Evolutionary conservation across 768 basidiomycete genomes (phyloP), one percentile per base, ranked within the genome.

Genomic region (Collybia mongolica): DNA sequence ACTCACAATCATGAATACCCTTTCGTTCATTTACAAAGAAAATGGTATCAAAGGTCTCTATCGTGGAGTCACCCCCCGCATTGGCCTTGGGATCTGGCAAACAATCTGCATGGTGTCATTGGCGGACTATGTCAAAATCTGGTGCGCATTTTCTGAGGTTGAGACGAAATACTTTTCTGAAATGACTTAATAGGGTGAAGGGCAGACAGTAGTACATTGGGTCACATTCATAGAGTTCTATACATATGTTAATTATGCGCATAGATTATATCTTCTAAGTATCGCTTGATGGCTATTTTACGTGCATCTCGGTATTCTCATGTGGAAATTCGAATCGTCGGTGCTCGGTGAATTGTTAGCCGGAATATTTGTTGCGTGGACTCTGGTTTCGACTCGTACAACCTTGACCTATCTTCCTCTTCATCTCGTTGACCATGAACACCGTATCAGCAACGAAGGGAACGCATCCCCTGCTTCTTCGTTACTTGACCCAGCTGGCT

Each of bases 81-180:
- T 99, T 61, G 97, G 84, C 54, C 83, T 99, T 53, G 94, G 96
- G 53, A 81, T 96, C 65, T 97, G 93, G 93, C 93, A 97, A 72
- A 97, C 93, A 6, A 79, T 98, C 58, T 99, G 97, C 79, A 99
- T 99, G 96, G 96, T 98, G 58, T 94, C 92, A 18, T 88, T 98
- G 56, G 94, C 95, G 17, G 95, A 98, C 72, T 94, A 94, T 64
- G 94, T 98, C 56, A 96, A 94, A 68, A 77, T 73, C 49, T 93
- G 91, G 88, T 88, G 54, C 29, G 79, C 61, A 19, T 29, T 48
- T 22, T 3, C 12, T 12, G 32, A 17, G 40, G 11, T 9, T 24
- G 15, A 7, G 8, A 4, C 41, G 8, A 14, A 39, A 37, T 18
- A 35, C 32, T 32, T 9, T 53, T 41, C 53, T 68, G 39, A 67